Evolutionary conservation across 805 yeast species (phyloP), one percentile per base, ranked within the genome.

Genomic region (Candida patagonica): DNA sequence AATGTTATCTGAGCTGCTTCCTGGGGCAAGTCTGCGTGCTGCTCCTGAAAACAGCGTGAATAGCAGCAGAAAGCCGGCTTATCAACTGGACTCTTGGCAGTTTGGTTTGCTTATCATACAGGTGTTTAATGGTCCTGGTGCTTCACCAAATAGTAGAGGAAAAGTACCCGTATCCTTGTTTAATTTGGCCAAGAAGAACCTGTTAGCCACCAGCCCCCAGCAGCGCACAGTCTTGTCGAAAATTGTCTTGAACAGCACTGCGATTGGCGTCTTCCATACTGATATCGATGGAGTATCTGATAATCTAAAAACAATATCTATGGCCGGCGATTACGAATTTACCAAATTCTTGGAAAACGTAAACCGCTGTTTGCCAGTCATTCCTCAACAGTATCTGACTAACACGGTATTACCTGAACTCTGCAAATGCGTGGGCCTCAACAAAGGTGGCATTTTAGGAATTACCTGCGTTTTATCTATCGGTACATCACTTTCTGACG

Each of bases 341-440:
- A 52, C 78, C 56, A 50, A 49, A 49, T 38, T 57, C 66, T 21
- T 70, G 65, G 50, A 67, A 62, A 42, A 54, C 59, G 23, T 70
- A 13, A 35, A 42, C 23, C 55, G 63, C 36, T 51, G 66, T 13
- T 26, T 16, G 10, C 21, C 20, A 12, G 26, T 26, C 10, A 9
- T 37, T 5, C 71, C 85, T 55, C 42, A 69, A 37, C 66, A 83
- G 49, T 62, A 76, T 56, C 53, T 84, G 26, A 78, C 76, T 30
- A 62, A 71, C 43, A 71, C 71, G 45, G 60, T 86, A 7, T 58
- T 88, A n/a, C 95, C 96, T 0, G 86, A 81, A 49, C 61, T 88
- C 10, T 62, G 69, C 6, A 54, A 56, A 2, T 72, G 74, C 43
- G 20, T 48, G 44, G 37, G 44, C 9, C 30, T 49, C 21, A 53